Base-by-base conservation (phyloP, 352 stramenopile species). In the Phytophthora megakarya region DNA sequence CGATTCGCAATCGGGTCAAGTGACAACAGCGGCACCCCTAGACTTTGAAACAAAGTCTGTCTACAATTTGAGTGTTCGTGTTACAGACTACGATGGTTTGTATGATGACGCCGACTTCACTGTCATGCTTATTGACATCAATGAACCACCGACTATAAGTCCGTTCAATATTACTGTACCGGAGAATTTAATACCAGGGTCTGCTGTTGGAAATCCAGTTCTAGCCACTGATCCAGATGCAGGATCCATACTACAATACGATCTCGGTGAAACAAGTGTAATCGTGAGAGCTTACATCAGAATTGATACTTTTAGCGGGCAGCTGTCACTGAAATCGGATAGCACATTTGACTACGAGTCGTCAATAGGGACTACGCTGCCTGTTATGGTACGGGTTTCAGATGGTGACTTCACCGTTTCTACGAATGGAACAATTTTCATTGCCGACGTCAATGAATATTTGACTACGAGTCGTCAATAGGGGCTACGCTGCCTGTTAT, bases 391-490 rank as follows among this genome's bases (percentile, higher is more conserved):
- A 0, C 22, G 43, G 33, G 77, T 78, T 11, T 76, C 47, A 3
- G 80, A 89, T 45, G 71, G 67, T 49, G 62, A 78, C 15, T 59
- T 77, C 11, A 59, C 47, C 15, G 50, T 51, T 2, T 54, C 18
- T 11, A 42, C 37, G 12, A 55, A 55, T 9, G 67, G 66, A n/a
- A 40, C 53, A 3, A 37, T 81, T 22, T 61, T 58, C n/a, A 44
- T 84, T 15, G 68, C 23, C 0, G 68, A 87, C 44, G 62, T 87
- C 7, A 89, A 89, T 23, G 80, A 89, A 64, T n/a, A n/a, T n/a
- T n/a, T n/a, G n/a, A n/a, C n/a, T n/a, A n/a, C n/a, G 73, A 81
- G 32, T 56, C 52, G 5, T 22, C 40, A 3, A 22, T 22, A 3
- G 59, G 49, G 15, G 65, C 3, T 30, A 71, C 49, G n/a, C 45